Percentiles rank a stretch among this genome's conserved stretches.
phyloP scores from a whole-genome alignment of 2,329 filamentous ascomycete species.

The Stenocarpella maydis region DNA sequence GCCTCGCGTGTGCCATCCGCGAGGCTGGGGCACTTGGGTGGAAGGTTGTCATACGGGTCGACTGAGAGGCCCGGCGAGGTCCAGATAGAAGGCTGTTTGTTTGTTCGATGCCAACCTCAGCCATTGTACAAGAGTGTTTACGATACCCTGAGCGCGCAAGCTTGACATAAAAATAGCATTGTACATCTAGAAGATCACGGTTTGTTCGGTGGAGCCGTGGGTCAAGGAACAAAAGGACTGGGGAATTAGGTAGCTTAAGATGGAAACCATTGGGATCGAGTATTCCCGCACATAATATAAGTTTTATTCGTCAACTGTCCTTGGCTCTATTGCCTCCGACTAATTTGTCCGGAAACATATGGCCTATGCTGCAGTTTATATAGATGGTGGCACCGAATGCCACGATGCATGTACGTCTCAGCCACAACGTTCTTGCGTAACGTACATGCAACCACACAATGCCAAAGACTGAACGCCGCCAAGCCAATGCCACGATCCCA shows the following conservation, averaged over 20 bases:
- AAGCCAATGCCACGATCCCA: constrained; percentile 1
- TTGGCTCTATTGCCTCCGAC: background rate
- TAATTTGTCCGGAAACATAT: background rate
- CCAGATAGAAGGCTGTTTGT: background rate
- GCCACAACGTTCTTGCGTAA: background rate
- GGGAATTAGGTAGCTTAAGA: background rate
- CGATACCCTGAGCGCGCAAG: constrained; percentile 32
- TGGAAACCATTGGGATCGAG: background rate
- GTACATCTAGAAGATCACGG: background rate
- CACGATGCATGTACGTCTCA: constrained; percentile 1
- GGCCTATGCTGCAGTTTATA: background rate
- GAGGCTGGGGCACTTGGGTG: constrained; percentile 77
- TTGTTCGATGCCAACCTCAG: background rate
- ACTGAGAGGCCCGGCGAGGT: constrained; percentile 44
- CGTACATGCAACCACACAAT: background rate
- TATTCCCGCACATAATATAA: background rate
- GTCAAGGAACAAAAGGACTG: background rate
- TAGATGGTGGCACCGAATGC: background rate
- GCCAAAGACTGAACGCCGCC: background rate
- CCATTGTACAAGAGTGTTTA: constrained; percentile 21
- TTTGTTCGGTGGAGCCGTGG: background rate
- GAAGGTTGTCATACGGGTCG: constrained; percentile 70
- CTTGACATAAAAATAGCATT: constrained; percentile 11
- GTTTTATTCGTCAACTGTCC: no score
- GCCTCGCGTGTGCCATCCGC: constrained; percentile 76